phyloP scores from a whole-genome alignment of 345 rosid species.

The Firmiana major region DNA sequence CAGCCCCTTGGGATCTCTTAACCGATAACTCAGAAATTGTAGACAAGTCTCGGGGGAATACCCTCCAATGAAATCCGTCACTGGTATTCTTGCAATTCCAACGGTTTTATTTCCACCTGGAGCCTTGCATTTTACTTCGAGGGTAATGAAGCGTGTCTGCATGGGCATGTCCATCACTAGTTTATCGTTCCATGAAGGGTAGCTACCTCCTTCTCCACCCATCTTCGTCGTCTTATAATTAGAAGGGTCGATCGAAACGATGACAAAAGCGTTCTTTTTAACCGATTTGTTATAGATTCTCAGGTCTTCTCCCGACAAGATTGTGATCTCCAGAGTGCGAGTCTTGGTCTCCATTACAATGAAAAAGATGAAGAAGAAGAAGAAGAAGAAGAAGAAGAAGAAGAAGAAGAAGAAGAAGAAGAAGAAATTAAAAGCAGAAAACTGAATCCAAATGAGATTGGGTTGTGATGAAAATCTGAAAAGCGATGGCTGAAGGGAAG shows the following conservation, averaged over 20 bases:
- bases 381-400: too few relatives aligned
- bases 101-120: constrained; percentile 30
- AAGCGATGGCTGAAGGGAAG: background rate
- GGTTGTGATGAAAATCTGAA: background rate
- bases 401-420: too few relatives aligned
- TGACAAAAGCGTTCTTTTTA: constrained; percentile 36
- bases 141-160: constrained; percentile 26
- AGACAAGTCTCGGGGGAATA: constrained; percentile 43
- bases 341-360: constrained; percentile 13
- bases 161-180: constrained; percentile 39
- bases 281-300: constrained; percentile 34
- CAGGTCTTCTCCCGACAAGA: constrained; percentile 59
- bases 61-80: constrained; percentile 55
- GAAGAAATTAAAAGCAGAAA: background rate
- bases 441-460: background rate
- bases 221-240: constrained; percentile 9
- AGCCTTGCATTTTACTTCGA: constrained; percentile 41
- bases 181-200: constrained; percentile 59
- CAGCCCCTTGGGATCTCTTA: constrained; percentile 40
- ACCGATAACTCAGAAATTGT: constrained; percentile 68
- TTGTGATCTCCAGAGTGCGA: constrained; percentile 41
- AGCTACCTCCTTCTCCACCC: constrained; percentile 37
- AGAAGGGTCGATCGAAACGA: constrained; percentile 25
- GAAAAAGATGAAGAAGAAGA: too few relatives aligned
- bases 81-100: constrained; percentile 46